Evolutionary conservation across 108 stramenopile genomes (phyloP).

Genomic region (Fragilaria crotonensis): DNA sequence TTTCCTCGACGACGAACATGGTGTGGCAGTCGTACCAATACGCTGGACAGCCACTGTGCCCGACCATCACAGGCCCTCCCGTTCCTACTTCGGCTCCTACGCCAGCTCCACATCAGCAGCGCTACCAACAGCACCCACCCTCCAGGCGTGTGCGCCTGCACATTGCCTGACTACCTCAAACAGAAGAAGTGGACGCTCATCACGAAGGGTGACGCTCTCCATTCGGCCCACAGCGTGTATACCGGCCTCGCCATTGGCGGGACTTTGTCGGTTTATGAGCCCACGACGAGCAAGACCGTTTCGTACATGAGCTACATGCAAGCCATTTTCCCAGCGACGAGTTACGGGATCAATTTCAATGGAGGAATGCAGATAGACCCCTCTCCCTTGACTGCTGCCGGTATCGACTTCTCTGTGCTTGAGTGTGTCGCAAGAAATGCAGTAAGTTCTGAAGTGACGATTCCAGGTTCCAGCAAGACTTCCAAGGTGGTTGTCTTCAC

Average conservation of each 20-base stretch:
- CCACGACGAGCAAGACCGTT: neutral
- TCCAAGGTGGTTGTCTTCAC: neutral
- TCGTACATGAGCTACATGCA: neutral
- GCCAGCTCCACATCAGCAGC: neutral
- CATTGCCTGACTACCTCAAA: neutral
- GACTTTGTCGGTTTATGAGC: neutral
- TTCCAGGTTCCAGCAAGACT: too few species aligned
- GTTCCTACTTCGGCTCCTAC: neutral
- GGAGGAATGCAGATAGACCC: neutral
- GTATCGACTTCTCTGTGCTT: neutral
- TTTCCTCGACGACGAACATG: neutral
- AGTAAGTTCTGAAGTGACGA: neutral
- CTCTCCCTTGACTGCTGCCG: neutral
- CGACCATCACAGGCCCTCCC: neutral
- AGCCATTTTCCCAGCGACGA: neutral
- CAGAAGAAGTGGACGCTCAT: neutral
- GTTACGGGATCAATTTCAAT: neutral
- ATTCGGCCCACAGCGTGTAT: neutral
- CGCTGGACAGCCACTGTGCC: too few species aligned
- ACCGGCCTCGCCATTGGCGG: neutral
- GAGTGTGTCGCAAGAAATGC: neutral
- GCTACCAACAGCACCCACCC: neutral
- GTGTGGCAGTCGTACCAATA: too few species aligned
- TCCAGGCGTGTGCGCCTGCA: neutral
- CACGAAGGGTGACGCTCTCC: neutral